Percentiles rank a stretch among this genome's conserved stretches.
Conservation (phyloP, 2,329 filamentous ascomycete genomes). For the Helminthosporium solani region DNA sequence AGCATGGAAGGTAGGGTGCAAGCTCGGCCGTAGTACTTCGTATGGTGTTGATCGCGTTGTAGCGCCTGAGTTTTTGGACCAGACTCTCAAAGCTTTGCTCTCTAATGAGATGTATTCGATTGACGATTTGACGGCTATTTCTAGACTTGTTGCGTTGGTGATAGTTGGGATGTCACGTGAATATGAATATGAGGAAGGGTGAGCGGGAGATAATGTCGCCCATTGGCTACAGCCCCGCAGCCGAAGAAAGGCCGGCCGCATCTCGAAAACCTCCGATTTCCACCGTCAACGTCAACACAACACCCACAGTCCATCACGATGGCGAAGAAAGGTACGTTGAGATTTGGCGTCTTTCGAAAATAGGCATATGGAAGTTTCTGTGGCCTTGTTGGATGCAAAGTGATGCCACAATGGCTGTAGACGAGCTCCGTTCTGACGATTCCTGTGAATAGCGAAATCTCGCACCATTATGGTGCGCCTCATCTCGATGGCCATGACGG, state of each 20-base stretch:
- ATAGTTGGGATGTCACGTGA: too few species aligned
- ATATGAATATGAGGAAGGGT: too few species aligned
- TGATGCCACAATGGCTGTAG: background rate
- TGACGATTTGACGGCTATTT: too few species aligned
- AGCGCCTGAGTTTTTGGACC: too few species aligned
- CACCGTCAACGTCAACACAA: constrained; percentile 15
- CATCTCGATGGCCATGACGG: constrained; percentile 97
- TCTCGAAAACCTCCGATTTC: constrained; percentile 22
- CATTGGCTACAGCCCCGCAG: constrained; percentile 17
- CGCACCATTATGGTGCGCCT: constrained; percentile 91
- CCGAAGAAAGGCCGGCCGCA: constrained; percentile 23
- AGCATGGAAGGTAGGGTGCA: too few species aligned
- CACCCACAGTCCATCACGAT: constrained; percentile 21
- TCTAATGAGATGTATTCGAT: too few species aligned
- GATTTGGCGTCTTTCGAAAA: background rate
- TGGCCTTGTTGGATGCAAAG: background rate
- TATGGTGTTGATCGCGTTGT: too few species aligned
- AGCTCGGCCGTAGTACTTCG: too few species aligned
- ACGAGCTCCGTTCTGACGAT: constrained; percentile 16
- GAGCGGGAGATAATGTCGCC: too few species aligned
- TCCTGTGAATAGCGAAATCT: constrained; percentile 85
- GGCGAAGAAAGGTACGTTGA: constrained; percentile 38
- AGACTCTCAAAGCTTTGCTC: too few species aligned
- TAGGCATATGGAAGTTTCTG: background rate
- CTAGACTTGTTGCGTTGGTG: too few species aligned